Base-by-base conservation (phyloP, 768 basidiomycete genomes). In the Scleroderma citrinum region DNA sequence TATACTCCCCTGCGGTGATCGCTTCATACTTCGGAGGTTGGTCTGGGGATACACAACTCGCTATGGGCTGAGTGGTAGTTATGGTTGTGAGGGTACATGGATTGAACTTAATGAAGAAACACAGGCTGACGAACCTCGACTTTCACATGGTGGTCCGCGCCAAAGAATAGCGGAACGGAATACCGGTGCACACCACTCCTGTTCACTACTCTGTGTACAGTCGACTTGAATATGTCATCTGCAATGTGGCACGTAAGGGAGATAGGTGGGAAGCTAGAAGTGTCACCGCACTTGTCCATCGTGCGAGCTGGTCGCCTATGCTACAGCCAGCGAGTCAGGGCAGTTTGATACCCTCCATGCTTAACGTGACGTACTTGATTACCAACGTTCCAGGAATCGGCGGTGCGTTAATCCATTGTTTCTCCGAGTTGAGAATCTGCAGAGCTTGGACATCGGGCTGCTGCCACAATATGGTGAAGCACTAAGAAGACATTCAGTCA, bases 211-310 rank as follows among this genome's bases (percentile, higher is more conserved):
- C 93, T 81, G 65, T 97, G 94, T 1, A 87, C 74, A 0, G 92
- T 94, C 0, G 89, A 92, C 57, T 89, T 90, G 77, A 93, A 95
- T 36, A 92, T 73, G 57, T 88, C 90, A 58, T 94, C 89, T 94
- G 26, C 3, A 8, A 29, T 8, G 26, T 29, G 26, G 8, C 26
- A 8, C 8, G 5, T 29, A 29, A 5, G 26, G 4, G 26, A 29
- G 26, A 29, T 29, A 8, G 4, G 8, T 8, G 26, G 5, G 8
- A 29, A 29, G 26, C 4, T 29, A 29, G 8, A 8, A 4, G 8
- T 29, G 8, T 29, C 5, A 29, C 8, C 78, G 29, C 51, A 92
- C 90, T 95, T 13, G 93, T 92, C 87, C 91, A 90, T 19, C 90
- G 72, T 10, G 90, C 82, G 50, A 97, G 78, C 64, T 93, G 88